Evolutionary conservation across 306 rosid genomes (phyloP), one percentile per base, ranked within the genome.

Genomic region (Geum urbanum): DNA sequence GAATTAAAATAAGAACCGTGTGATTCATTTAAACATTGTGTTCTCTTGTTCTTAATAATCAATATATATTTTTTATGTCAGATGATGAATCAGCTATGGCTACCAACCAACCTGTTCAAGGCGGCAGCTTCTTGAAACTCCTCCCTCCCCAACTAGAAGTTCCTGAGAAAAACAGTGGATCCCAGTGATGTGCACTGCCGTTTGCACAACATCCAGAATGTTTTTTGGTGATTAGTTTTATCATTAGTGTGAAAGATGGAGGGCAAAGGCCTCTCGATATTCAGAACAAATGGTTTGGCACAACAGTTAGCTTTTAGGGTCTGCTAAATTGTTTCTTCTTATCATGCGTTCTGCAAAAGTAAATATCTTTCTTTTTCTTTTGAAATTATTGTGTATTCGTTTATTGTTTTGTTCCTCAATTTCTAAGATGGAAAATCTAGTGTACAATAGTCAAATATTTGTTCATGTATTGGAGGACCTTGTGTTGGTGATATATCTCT

Each of bases 51-150:
- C 58, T 49, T 50, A 50, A 39, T 35, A 47, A 72, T 58, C 1
- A 32, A 32, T 32, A 2, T 32, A n/a, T n/a, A n/a, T 32, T 32
- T 10, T 72, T 4, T 73, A 75, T 51, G 46, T 12, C 90, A 91
- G 99, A 89, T 66, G 94, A 89, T 55, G 99, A 95, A 77, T 82
- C 90, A 3, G 78, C 58, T 32, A 32, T 32, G 37, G 3, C 37
- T 63, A 77, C 84, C 13, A 79, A 80, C 68, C 91, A 86, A 76
- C 83, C 92, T 53, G 85, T 37, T 70, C 91, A 89, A 67, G 99
- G 96, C 67, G 99, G 96, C 67, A 95, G 97, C 88, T 88, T 90
- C 83, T 50, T 88, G 81, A 88, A 81, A 39, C 88, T 79, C 77
- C 85, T 90, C 69, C 96, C 97, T 74, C 80, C 92, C 69, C 96